Percentiles rank a stretch among this genome's conserved stretches.
These are phyloP conservation scores for Xylaria sp. DNA, from an alignment of 2,329 filamentous ascomycete species.

Conservation along the genomic window DNA sequence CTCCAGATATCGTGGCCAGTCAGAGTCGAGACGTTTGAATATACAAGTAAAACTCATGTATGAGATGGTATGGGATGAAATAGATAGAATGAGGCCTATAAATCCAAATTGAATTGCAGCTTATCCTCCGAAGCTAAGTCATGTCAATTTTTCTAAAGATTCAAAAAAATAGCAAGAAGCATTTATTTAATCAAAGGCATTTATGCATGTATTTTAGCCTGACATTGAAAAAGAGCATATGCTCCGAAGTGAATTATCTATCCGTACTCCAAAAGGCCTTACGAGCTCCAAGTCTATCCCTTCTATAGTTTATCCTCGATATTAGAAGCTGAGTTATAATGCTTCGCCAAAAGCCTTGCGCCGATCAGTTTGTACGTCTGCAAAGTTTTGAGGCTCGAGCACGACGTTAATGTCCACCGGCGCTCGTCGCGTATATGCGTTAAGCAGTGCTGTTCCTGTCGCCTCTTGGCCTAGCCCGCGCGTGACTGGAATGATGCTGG, in stretches of 20 bases:
- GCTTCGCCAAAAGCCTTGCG: constrained; percentile 29
- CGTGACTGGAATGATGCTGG: constrained; percentile 30
- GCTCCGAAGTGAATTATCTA: not conserved
- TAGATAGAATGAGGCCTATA: no score
- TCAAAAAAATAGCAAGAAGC: not conserved
- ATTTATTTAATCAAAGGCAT: not conserved
- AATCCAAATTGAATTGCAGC: no score
- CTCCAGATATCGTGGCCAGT: not conserved
- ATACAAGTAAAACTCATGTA: no score
- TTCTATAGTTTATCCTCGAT: not conserved
- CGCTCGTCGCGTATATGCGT: constrained; percentile 12
- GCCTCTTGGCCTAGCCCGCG: not conserved
- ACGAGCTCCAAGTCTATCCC: not conserved
- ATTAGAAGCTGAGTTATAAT: not conserved
- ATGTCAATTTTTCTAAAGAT: no score
- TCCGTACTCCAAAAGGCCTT: not conserved
- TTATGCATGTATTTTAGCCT: not conserved
- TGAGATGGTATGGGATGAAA: no score
- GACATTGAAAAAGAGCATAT: not conserved
- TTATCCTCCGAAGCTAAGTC: no score
- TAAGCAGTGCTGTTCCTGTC: not conserved
- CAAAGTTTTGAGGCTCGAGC: constrained; percentile 29
- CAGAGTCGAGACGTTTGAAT: no score
- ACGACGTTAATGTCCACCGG: constrained; percentile 9
- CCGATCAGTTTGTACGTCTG: constrained; percentile 25